Evolutionary conservation across 2,329 filamentous ascomycete species (phyloP).

Genomic region (Zelopaecilomyces penicillatus): DNA sequence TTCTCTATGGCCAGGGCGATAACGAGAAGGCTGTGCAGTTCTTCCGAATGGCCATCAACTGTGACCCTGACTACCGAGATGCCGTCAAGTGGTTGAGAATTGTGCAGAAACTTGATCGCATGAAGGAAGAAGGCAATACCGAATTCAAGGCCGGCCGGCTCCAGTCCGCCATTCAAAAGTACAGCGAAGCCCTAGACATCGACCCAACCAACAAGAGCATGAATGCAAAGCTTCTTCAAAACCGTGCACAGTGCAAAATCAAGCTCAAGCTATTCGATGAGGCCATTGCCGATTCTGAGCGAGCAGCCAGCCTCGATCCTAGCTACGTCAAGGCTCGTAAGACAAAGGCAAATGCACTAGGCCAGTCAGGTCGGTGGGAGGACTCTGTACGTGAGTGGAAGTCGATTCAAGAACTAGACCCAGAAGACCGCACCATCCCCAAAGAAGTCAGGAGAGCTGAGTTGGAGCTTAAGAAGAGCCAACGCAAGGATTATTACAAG

Average conservation of each 20-base stretch:
- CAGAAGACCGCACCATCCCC: slow-evolving; percentile 67
- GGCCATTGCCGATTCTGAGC: slow-evolving; percentile 79
- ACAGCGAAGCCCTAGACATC: slow-evolving; percentile 72
- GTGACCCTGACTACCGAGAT: slow-evolving; percentile 85
- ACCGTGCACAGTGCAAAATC: slow-evolving; percentile 77
- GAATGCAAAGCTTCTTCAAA: slow-evolving; percentile 91
- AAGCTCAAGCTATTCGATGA: slow-evolving; percentile 76
- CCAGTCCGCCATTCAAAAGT: slow-evolving; percentile 74
- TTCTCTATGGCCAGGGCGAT: slow-evolving; percentile 84
- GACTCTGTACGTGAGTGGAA: slow-evolving; percentile 87
- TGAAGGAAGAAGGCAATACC: slow-evolving; percentile 87
- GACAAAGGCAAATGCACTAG: slow-evolving; percentile 85
- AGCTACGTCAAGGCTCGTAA: slow-evolving; percentile 84
- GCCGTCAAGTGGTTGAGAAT: slow-evolving; percentile 82
- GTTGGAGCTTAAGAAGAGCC: slow-evolving; percentile 93
- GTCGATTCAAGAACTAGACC: slow-evolving; percentile 71
- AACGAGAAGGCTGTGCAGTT: slow-evolving; percentile 91
- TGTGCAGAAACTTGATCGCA: slow-evolving; percentile 84
- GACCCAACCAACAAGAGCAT: slow-evolving; percentile 85
- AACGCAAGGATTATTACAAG: slow-evolving; percentile 98
- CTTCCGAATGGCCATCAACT: slow-evolving; percentile 79
- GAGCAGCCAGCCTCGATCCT: slow-evolving; percentile 73
- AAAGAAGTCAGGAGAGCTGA: slow-evolving; percentile 87
- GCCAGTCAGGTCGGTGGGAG: slow-evolving; percentile 83
- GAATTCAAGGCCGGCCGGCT: slow-evolving; percentile 82